phyloP scores from a whole-genome alignment of 768 basidiomycete genomes.

The Mycena maculata region DNA sequence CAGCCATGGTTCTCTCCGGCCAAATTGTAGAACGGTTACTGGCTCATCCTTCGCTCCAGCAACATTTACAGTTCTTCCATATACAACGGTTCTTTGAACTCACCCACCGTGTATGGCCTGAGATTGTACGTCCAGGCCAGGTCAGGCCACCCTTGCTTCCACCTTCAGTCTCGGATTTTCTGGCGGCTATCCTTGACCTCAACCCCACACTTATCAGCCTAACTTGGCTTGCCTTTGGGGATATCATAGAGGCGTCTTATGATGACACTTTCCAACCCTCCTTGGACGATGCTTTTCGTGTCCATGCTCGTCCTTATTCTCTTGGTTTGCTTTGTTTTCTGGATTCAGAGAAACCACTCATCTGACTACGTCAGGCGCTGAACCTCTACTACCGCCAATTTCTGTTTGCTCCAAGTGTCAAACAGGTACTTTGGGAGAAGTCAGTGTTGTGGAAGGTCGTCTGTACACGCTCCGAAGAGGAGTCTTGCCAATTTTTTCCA shows the following conservation, averaged over 20 bases:
- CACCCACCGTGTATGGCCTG: background rate
- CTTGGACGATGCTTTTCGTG: background rate
- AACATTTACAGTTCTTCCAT: too few species aligned
- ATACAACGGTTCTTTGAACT: too few species aligned
- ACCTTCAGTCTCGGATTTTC: background rate
- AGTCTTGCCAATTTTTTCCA: slow-evolving; percentile 1
- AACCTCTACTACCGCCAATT: background rate
- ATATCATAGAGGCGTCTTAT: background rate
- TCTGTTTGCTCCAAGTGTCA: background rate
- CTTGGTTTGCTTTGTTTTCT: background rate
- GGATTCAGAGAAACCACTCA: background rate
- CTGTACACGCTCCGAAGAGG: background rate
- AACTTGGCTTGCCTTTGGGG: background rate
- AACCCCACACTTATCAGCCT: background rate
- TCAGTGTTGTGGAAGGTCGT: background rate
- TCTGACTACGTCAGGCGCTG: background rate
- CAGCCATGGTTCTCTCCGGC: background rate
- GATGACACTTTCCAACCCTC: background rate
- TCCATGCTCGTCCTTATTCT: background rate
- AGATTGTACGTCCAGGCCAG: background rate
- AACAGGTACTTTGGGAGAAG: background rate
- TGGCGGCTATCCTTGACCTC: background rate
- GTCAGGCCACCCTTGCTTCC: background rate
- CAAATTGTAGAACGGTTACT: background rate
- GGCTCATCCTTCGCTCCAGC: background rate